Conservation (phyloP, 176 grass and related monocot genomes). For the Zea mays region Zm-B73-REFERENCE-NAM-5.0 NC_050100.1:173138001-173138500, state of each 20-base stretch:
- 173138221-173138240: background rate
- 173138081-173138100: background rate
- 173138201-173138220: background rate
- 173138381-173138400: background rate
- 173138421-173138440: background rate
- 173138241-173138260: background rate
- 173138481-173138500: background rate
- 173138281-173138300: background rate
- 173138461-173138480: background rate
- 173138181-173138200: background rate
- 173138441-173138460: background rate
- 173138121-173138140: background rate
- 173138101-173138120: background rate
- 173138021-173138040: background rate
- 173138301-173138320: background rate
- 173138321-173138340: background rate
- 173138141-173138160: background rate
- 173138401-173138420: background rate
- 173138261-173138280: background rate
- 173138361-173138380: background rate
- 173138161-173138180: background rate
- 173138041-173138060: background rate
- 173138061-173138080: background rate
- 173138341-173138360: no score
- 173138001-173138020: background rate